These are phyloP conservation scores for Lactarius hengduanensis DNA, from an alignment of 768 basidiomycete species.

Conservation along the genomic window DNA sequence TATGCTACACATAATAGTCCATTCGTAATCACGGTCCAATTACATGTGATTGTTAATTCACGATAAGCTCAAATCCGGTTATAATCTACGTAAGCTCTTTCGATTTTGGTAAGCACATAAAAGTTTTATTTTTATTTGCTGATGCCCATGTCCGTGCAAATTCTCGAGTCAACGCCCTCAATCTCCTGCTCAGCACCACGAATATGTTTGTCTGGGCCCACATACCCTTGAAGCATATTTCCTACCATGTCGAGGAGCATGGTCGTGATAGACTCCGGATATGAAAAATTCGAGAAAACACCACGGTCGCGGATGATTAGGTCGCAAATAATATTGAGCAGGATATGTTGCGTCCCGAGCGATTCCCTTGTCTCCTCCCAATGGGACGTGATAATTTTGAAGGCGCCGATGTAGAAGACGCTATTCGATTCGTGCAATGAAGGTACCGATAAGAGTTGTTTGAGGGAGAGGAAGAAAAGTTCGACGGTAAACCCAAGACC, in stretches of 20 bases:
- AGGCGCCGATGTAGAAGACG: neutral
- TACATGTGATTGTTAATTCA: no score
- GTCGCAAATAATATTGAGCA: neutral
- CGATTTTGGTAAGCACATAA: no score
- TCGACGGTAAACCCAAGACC: conserved; percentile 12
- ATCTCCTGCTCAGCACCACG: neutral
- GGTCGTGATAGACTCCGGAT: no score
- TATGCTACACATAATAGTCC: no score
- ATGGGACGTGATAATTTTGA: neutral
- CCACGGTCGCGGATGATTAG: neutral
- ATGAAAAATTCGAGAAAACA: neutral
- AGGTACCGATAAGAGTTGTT: neutral
- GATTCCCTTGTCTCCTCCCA: neutral
- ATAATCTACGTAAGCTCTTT: no score
- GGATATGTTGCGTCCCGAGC: conserved; percentile 7
- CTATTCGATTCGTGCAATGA: neutral
- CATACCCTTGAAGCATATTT: neutral
- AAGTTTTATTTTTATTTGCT: no score
- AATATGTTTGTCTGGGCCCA: neutral
- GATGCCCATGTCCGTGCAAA: no score
- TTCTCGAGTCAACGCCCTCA: neutral
- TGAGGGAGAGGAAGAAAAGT: conserved; percentile 6
- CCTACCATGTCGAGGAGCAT: no score
- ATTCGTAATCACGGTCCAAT: no score
- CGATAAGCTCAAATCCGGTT: no score